Conservation (phyloP, 106 monocot species). For the Apostasia ramifera region DNA sequence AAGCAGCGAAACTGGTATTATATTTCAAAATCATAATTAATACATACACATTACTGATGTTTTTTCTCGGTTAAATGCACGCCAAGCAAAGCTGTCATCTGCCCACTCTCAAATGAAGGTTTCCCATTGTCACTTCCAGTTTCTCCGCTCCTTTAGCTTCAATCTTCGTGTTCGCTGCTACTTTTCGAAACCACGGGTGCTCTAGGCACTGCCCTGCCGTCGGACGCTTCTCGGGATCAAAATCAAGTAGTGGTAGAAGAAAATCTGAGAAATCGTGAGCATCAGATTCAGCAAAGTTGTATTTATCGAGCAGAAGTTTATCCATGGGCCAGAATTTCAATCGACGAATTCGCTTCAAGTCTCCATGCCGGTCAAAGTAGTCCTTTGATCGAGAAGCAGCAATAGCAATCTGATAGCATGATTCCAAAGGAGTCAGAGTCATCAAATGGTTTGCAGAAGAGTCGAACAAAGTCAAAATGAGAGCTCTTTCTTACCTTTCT, state of each 20-base stretch:
- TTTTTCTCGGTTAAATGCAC: no score
- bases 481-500: conserved; percentile 44
- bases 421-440: background rate
- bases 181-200: conserved; percentile 54
- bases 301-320: conserved; percentile 58
- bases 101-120: conserved; percentile 17
- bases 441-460: background rate
- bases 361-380: conserved; percentile 80
- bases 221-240: conserved; percentile 74
- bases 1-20: no score
- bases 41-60: no score
- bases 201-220: conserved; percentile 59
- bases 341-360: conserved; percentile 82
- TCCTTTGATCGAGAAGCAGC: conserved; percentile 75
- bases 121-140: conserved; percentile 20
- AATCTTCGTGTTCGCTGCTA: background rate
- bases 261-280: conserved; percentile 57
- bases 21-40: no score
- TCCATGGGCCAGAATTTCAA: conserved; percentile 68
- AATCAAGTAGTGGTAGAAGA: conserved; percentile 72
- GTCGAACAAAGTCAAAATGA: background rate
- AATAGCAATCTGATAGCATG: conserved; percentile 44
- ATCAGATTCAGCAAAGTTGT: conserved; percentile 58
- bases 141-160: conserved; percentile 15
- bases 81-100: background rate